Evolutionary conservation across 495 filamentous ascomycete genomes (phyloP).

Genomic region (Podospora anserina): DNA sequence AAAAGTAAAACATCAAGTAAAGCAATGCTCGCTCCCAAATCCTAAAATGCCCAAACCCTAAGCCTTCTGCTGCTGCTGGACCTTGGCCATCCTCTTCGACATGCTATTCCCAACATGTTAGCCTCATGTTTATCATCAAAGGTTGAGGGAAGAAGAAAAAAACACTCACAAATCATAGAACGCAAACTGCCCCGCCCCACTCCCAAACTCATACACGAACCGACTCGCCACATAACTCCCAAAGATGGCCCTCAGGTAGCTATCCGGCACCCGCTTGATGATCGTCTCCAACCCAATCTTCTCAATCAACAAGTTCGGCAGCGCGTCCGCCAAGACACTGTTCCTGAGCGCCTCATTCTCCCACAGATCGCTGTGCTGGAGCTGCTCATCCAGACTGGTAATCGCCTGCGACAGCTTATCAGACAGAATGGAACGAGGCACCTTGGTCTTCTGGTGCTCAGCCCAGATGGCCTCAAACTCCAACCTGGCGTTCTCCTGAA

Average conservation of each 20-base stretch:
- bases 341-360: slow-evolving; percentile 71
- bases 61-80: slow-evolving; percentile 17
- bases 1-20: no score
- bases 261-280: slow-evolving; percentile 80
- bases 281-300: slow-evolving; percentile 90
- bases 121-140: slow-evolving; percentile 25
- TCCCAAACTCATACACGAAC: slow-evolving; percentile 94
- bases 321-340: slow-evolving; percentile 77
- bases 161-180: slow-evolving; percentile 94
- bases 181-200: slow-evolving; percentile 89
- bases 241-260: slow-evolving; percentile 92
- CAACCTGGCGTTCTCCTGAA: slow-evolving; percentile 82
- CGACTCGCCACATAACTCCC: slow-evolving; percentile 90
- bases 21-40: neutral
- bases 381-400: slow-evolving; percentile 89
- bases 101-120: slow-evolving; percentile 34
- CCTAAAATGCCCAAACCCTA: neutral
- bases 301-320: slow-evolving; percentile 78
- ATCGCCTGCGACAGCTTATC: slow-evolving; percentile 88
- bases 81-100: slow-evolving; percentile 47
- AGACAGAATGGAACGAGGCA: slow-evolving; percentile 75
- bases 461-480: slow-evolving; percentile 99
- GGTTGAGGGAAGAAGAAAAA: neutral
- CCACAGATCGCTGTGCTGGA: slow-evolving; percentile 92
- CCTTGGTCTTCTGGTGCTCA: slow-evolving; percentile 78